phyloP scores from a whole-genome alignment of 192 early-diverging fungal genomes.

The Coemansia sp. region DNA sequence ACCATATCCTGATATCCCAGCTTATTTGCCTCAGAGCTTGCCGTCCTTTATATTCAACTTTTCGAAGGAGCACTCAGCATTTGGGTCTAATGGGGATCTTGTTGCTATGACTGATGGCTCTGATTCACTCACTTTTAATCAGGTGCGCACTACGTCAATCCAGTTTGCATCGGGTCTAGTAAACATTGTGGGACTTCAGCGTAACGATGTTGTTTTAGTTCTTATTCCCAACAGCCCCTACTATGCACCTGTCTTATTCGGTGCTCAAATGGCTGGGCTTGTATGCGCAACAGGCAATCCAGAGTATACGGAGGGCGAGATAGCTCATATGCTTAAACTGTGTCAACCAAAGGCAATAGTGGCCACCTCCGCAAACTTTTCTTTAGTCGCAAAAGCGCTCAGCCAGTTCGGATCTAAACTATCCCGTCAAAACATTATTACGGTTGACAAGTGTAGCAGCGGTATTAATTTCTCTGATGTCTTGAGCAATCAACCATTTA shows the following conservation, averaged over 20 bases:
- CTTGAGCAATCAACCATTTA: too few relatives aligned
- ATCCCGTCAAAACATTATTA: constrained; percentile 31
- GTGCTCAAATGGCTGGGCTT: constrained; percentile 62
- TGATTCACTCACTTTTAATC: constrained; percentile 24
- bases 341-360: constrained; percentile 68
- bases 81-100: constrained; percentile 32
- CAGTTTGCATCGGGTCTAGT: constrained; percentile 48
- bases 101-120: constrained; percentile 17
- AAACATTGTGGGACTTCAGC: constrained; percentile 55
- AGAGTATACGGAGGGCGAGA: constrained; percentile 74
- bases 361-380: constrained; percentile 35
- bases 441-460: constrained; percentile 16
- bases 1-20: constrained; percentile 11
- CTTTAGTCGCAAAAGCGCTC: constrained; percentile 28
- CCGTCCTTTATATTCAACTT: constrained; percentile 39
- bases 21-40: constrained; percentile 34
- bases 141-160: constrained; percentile 18
- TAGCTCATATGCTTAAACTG: constrained; percentile 73
- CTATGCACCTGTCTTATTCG: constrained; percentile 62
- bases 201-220: constrained; percentile 70
- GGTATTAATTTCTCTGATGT: constrained; percentile 20
- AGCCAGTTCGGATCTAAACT: constrained; percentile 17
- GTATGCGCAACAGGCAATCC: constrained; percentile 80
- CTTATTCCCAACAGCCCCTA: constrained; percentile 69
- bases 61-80: constrained; percentile 22